Conservation (phyloP, 768 basidiomycete species). For the Tubosaeta sp. region DNA sequence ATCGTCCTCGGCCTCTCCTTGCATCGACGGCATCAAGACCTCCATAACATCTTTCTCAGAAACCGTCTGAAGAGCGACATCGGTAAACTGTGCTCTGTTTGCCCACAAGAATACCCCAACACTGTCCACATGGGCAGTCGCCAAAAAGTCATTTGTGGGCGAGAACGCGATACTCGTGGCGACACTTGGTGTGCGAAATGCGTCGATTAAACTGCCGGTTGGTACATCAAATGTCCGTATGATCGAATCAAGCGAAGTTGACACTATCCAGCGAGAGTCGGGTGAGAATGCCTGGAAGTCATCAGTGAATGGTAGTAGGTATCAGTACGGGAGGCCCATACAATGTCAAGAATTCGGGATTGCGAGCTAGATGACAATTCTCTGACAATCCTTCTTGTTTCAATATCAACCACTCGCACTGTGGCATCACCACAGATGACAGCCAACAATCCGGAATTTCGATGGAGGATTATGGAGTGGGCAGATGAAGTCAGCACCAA, state of each 20-base stretch:
- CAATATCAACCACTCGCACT: slow-evolving; percentile 86
- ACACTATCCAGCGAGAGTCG: slow-evolving; percentile 91
- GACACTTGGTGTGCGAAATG: slow-evolving; percentile 80
- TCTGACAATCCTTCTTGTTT: slow-evolving; percentile 82
- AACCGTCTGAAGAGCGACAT: slow-evolving; percentile 79
- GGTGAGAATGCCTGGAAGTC: slow-evolving; percentile 79
- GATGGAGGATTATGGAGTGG: slow-evolving; percentile 70
- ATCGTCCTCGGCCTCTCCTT: slow-evolving; percentile 76
- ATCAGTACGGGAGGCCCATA: slow-evolving; percentile 36
- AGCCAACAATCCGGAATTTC: slow-evolving; percentile 81
- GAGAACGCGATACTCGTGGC: slow-evolving; percentile 92
- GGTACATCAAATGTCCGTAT: slow-evolving; percentile 97
- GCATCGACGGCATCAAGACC: slow-evolving; percentile 75
- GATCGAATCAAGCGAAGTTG: slow-evolving; percentile 83
- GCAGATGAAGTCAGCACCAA: slow-evolving; percentile 64
- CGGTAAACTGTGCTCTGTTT: slow-evolving; percentile 90
- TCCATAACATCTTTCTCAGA: slow-evolving; percentile 69
- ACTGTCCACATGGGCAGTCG: slow-evolving; percentile 90
- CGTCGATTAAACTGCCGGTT: slow-evolving; percentile 87
- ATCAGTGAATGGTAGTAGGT: slow-evolving; percentile 1
- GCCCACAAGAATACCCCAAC: slow-evolving; percentile 98
- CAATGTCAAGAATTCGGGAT: slow-evolving; percentile 85
- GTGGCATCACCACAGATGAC: slow-evolving; percentile 81
- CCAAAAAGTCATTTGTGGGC: slow-evolving; percentile 93
- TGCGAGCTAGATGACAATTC: slow-evolving; percentile 76